Base-by-base conservation (phyloP, 2,329 filamentous ascomycete species). In the Phyllosticta citribraziliensis region DNA sequence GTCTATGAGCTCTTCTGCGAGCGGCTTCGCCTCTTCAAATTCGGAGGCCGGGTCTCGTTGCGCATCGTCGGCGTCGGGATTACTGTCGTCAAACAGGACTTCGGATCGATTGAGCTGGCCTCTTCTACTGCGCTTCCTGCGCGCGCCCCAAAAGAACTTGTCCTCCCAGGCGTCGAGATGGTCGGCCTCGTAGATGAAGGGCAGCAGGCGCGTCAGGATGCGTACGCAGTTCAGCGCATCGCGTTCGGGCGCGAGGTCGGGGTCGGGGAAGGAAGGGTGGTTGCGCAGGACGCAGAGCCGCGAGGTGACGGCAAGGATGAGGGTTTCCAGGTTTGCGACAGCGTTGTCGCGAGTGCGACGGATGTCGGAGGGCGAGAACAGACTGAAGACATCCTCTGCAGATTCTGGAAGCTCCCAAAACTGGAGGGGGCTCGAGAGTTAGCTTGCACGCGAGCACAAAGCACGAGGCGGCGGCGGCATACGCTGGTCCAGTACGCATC, bases 361-460 rank as follows among this genome's bases (percentile, higher is more conserved):
- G 65, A 97, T 93, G 64, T 79, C 78, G 54, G 75, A 85, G 5
- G 91, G 86, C 47, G 92, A 91, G 76, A 97, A 97, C 64, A 97
- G 84, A 72, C 91, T 96, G 79, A 97, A 97, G 70, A 99, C 87
- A 79, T 99, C 94, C 72, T 97, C 94, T 58, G 90, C 86, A 14
- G 91, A 92, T 75, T 97, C 94, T 64, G 94, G 94, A 52, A 99
- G 86, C 75, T 96, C 90, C 92, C 93, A 97, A 78, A 97, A 97
- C 89, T 97, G 64, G 27, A 50, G 24, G 22, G 19, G 19, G 27
- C 6, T n/a, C 25, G 25, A 14, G 10, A 24, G 53, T 62, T 53
- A 58, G 56, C 40, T 5, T 33, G 59, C 63, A 62, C 56, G 55
- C 54, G 56, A 52, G 20, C 30, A 20, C 22, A 56, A 54, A 19